These are phyloP conservation scores for Backusella liffmaniae DNA, from an alignment of 192 early-diverging fungal species.

Conservation along the genomic window DNA sequence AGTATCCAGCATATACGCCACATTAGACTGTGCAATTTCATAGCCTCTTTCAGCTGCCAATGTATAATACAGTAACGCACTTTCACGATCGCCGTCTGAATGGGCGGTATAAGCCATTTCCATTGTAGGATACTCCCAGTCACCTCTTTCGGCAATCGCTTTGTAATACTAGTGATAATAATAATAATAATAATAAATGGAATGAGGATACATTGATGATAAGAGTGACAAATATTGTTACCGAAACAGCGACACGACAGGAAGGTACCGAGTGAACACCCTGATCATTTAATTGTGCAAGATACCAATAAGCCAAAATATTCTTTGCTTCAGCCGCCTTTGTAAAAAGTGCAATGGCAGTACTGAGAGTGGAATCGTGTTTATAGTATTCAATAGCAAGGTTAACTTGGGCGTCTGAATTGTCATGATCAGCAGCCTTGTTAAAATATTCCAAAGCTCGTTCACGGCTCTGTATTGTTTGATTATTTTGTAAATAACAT, in stretches of 20 bases:
- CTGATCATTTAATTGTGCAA: conserved; percentile 68
- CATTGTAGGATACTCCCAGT: conserved; percentile 79
- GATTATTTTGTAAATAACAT: neutral
- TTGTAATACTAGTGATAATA: conserved; percentile 61
- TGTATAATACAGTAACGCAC: conserved; percentile 71
- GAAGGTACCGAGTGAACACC: conserved; percentile 48
- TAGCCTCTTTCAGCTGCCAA: conserved; percentile 89
- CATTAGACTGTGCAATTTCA: conserved; percentile 86
- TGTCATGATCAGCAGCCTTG: conserved; percentile 63
- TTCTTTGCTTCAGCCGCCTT: conserved; percentile 63
- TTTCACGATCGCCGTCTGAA: conserved; percentile 60
- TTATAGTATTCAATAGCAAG: conserved; percentile 53
- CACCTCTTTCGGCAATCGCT: conserved; percentile 78
- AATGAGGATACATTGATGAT: neutral
- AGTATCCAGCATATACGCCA: conserved; percentile 85
- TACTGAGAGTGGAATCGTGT: conserved; percentile 19
- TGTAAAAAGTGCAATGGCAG: conserved; percentile 54
- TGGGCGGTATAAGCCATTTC: conserved; percentile 57
- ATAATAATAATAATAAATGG: neutral
- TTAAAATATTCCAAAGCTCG: conserved; percentile 65
- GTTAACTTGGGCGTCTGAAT: conserved; percentile 80
- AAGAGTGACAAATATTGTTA: conserved; percentile 29
- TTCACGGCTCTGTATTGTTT: conserved; percentile 39
- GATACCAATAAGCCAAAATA: conserved; percentile 77
- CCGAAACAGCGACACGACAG: conserved; percentile 69